A percentile compares a stretch with the other conserved stretches of the same genome.
Conservation (phyloP, 306 rosid species). For the Prunus mira region DNA sequence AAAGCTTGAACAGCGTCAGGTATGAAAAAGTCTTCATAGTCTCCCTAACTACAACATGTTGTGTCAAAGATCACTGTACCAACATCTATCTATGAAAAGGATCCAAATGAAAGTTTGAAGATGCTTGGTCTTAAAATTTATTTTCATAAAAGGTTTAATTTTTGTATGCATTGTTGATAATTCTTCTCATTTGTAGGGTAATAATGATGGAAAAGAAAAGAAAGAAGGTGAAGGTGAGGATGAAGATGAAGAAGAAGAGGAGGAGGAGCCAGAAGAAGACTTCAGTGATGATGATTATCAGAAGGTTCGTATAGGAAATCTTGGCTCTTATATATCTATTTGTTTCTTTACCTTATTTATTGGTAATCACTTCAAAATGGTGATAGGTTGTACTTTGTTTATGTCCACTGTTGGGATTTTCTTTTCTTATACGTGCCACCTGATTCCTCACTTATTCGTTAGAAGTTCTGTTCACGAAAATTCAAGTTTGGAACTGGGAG, state of each 20-base stretch:
- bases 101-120: background rate
- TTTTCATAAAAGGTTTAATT: background rate
- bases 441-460: background rate
- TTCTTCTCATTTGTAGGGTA: conserved; percentile 2
- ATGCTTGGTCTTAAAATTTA: background rate
- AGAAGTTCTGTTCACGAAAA: background rate
- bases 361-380: background rate
- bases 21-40: background rate
- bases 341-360: background rate
- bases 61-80: background rate
- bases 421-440: background rate
- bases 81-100: background rate
- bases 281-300: conserved; percentile 4
- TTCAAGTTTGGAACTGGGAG: background rate
- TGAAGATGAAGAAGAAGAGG: conserved; percentile 6
- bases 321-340: background rate
- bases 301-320: background rate
- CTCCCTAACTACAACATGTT: background rate
- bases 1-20: conserved; percentile 11
- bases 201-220: background rate
- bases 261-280: conserved; percentile 9
- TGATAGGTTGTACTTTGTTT: background rate
- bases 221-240: conserved; percentile 18
- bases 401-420: background rate
- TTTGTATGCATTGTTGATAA: background rate